phyloP scores from a whole-genome alignment of 768 basidiomycete genomes.

The Trametes coccinea region DNA sequence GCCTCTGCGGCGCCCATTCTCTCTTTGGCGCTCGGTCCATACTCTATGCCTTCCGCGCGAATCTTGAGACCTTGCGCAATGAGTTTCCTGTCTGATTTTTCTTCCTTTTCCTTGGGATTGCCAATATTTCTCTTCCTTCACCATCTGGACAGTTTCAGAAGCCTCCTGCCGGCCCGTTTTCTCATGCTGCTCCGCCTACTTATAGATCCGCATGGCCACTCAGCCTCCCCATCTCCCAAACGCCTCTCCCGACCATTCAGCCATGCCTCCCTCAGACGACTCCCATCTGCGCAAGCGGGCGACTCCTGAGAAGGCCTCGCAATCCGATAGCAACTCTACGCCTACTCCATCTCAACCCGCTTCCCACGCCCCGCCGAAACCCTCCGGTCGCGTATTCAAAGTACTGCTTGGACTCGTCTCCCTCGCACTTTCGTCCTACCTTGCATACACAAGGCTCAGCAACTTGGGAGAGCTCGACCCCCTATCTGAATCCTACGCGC shows the following conservation, averaged over 20 bases:
- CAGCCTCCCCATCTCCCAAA: conserved; percentile 1
- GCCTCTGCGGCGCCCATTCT: too few relatives aligned
- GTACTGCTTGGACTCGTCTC: conserved; percentile 26
- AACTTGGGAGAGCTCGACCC: not conserved
- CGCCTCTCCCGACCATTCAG: not conserved
- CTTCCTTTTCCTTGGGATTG: not conserved
- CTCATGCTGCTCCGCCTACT: conserved; percentile 13
- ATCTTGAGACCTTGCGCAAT: too few relatives aligned
- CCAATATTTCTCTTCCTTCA: not conserved
- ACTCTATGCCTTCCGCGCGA: too few relatives aligned
- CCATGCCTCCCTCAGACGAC: conserved; percentile 22
- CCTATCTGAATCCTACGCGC: conserved; percentile 46
- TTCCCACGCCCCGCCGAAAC: not conserved
- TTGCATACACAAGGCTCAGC: conserved; percentile 15
- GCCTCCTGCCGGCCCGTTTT: conserved; percentile 1
- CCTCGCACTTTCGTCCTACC: conserved; percentile 23
- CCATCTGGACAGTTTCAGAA: not conserved
- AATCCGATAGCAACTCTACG: not conserved
- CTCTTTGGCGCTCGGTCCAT: too few relatives aligned
- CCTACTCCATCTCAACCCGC: not conserved
- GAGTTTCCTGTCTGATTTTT: too few relatives aligned
- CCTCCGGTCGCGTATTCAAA: not conserved
- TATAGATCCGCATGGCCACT: conserved; percentile 7
- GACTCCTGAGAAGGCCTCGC: conserved; percentile 1
- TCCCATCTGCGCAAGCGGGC: conserved; percentile 27